These are phyloP conservation scores for Neospora caninum DNA, from an alignment of 169 alveolate species.

Conservation along the genomic window DNA sequence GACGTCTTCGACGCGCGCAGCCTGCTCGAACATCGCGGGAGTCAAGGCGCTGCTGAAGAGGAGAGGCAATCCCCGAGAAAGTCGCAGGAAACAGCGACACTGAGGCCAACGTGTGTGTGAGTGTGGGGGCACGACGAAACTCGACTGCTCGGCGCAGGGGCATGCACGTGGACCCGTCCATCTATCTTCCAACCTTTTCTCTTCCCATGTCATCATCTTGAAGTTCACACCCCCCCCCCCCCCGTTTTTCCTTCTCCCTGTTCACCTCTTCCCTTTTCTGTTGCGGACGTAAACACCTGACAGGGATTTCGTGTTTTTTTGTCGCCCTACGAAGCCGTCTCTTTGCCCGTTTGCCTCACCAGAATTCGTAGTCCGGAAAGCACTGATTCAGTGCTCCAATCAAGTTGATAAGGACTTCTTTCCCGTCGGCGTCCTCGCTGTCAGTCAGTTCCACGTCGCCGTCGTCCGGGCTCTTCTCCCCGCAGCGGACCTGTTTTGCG, in stretches of 20 bases:
- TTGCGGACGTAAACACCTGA: no score
- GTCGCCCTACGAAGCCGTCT: no score
- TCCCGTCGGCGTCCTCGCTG: neutral
- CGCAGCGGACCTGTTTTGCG: no score
- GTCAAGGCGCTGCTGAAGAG: constrained; percentile 68
- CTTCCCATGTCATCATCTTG: no score
- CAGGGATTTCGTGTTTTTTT: no score
- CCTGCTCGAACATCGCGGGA: constrained; percentile 75
- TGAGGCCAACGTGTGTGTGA: neutral
- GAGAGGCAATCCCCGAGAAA: neutral
- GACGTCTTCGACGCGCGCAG: constrained; percentile 59
- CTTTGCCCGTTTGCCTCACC: constrained; percentile 18
- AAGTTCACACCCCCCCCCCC: no score
- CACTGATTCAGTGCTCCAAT: constrained; percentile 77
- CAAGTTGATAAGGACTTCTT: constrained; percentile 74
- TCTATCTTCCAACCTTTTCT: no score
- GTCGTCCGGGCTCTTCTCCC: neutral
- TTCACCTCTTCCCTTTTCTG: no score
- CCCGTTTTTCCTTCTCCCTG: no score
- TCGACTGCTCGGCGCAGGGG: no score
- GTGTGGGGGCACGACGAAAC: neutral
- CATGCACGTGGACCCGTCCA: no score
- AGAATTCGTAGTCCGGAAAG: constrained; percentile 78
- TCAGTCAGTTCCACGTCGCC: neutral
- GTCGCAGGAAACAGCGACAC: neutral